Base-by-base conservation (phyloP, 768 basidiomycete genomes). In the Suillus luteus region DNA sequence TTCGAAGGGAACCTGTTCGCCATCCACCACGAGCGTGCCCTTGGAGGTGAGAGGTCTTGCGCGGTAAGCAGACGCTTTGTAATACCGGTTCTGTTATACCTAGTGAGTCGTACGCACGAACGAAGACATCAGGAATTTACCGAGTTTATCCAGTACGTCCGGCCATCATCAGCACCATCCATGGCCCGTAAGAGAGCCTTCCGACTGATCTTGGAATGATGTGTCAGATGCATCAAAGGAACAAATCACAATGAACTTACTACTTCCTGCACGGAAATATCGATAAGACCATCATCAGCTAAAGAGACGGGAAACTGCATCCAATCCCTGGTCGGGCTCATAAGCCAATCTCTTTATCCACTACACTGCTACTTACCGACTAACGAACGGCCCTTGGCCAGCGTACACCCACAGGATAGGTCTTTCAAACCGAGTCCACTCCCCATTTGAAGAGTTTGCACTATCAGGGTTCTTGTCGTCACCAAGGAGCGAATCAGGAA, bases 251-350 rank as follows among this genome's bases (percentile, higher is more conserved):
- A 9, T 10, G 10, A 8, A 61, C 85, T 43, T 69, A 91, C 93
- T 63, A 80, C 67, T 61, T 85, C 82, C 79, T 93, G 87, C 44
- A 83, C 80, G 49, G 84, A 82, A 49, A 95, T 73, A 68, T 94
- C 93, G 60, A 95, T 86, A 37, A 87, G 73, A 0, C 92, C 92
- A 69, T 95, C 92, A 64, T 90, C 85, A 0, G 92, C 90, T 58
- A 89, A 72, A 24, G 91, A 91, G 4, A 92, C 87, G 0, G 92
- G 94, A 71, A 94, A 95, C 31, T 92, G 86, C 88, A 94, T 89
- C 43, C 90, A 80, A 63, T 90, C 88, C 19, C 89, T 89, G 59
- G 64, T 15, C 46, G 37, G 44, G n/a, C 62, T 22, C 61, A 59
- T 63, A 59, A 66, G 60, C 14, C 19, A 38, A 22, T 24, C 62